These are phyloP conservation scores for Malassezia restricta DNA, from an alignment of 1,284 basidiomycete species.

Conservation along the genomic window DNA sequence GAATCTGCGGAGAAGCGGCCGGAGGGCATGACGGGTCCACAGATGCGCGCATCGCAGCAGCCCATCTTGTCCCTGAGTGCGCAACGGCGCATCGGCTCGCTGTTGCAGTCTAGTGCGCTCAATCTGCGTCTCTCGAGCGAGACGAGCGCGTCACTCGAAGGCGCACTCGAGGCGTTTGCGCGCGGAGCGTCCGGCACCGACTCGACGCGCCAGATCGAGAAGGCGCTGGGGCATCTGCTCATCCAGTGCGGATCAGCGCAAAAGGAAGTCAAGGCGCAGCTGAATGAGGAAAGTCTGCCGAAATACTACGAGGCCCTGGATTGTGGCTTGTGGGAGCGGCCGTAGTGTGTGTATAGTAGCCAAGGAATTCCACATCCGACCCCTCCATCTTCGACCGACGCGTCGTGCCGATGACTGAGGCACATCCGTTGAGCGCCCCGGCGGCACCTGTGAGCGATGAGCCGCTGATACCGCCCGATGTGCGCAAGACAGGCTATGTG, in stretches of 20 bases:
- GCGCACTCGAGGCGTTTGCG: neutral
- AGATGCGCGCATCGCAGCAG: conserved; percentile 1
- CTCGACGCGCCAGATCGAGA: conserved; percentile 19
- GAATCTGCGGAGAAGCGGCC: neutral
- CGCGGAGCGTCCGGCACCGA: neutral
- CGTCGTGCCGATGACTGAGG: no score
- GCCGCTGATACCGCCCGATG: neutral
- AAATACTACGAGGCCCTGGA: conserved; percentile 2
- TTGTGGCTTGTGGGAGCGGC: neutral
- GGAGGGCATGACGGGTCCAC: neutral
- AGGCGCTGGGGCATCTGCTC: conserved; percentile 21
- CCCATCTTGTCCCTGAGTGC: neutral
- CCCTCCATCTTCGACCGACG: no score
- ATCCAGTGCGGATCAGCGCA: conserved; percentile 7
- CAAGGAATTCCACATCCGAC: no score
- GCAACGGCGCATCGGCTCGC: neutral
- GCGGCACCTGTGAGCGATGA: no score
- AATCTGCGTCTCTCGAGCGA: neutral
- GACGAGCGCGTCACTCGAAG: neutral
- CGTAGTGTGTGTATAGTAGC: neutral
- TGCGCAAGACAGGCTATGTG: conserved; percentile 58
- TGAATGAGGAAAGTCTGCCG: neutral
- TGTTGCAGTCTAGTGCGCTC: neutral
- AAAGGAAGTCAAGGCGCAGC: conserved; percentile 1
- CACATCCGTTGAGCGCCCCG: no score